phyloP scores from a whole-genome alignment of 108 stramenopile species.

The Discostella stelligeroides region DNA sequence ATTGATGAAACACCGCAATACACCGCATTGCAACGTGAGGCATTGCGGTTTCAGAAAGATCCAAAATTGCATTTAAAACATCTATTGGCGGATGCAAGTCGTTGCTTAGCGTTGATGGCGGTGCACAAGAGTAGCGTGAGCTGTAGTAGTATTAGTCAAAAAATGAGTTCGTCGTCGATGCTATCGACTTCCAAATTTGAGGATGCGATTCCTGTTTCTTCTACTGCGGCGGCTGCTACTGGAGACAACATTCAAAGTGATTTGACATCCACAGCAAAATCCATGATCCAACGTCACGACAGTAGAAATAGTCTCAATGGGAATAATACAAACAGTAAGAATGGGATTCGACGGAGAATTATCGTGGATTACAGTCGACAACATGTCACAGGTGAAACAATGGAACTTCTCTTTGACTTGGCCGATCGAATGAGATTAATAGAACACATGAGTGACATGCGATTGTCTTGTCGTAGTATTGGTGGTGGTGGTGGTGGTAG shows the following conservation, averaged over 20 bases:
- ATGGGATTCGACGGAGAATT: conserved; percentile 59
- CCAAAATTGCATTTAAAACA: conserved; percentile 82
- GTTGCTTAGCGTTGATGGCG: conserved; percentile 78
- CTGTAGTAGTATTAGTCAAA: too few species aligned
- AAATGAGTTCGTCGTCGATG: too few species aligned
- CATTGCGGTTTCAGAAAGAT: conserved; percentile 69
- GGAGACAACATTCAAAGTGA: too few species aligned
- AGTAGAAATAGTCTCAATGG: conserved; percentile 2
- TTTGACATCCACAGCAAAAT: too few species aligned
- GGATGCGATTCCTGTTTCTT: too few species aligned
- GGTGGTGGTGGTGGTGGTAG: too few species aligned
- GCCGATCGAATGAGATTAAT: conserved; percentile 86
- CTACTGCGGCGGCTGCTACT: too few species aligned
- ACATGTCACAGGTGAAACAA: conserved; percentile 92
- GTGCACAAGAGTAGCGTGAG: conserved; percentile 46
- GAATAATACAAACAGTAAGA: not conserved
- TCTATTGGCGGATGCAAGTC: conserved; percentile 71
- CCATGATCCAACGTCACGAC: too few species aligned
- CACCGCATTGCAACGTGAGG: conserved; percentile 70
- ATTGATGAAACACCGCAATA: conserved; percentile 72
- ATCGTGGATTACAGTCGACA: conserved; percentile 96
- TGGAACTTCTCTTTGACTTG: conserved; percentile 92
- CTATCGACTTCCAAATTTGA: too few species aligned
- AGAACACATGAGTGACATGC: conserved; percentile 77
- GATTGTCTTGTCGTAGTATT: not conserved